Conservation (phyloP, 1,139 yeast species). For the Yamadazyma dushanensis region DNA sequence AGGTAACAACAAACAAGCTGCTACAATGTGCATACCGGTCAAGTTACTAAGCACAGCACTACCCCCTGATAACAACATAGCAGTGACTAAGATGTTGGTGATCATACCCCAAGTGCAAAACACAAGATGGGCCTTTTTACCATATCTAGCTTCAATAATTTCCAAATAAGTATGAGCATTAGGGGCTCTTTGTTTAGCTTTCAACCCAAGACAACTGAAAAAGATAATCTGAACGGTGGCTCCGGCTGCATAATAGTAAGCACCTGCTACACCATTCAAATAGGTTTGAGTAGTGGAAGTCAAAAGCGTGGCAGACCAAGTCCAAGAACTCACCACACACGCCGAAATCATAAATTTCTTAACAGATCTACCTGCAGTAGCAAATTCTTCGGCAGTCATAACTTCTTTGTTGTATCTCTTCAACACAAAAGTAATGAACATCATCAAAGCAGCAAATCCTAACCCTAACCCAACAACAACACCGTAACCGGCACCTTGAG, state of each 20-base stretch:
- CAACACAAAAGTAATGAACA: conserved; percentile 65
- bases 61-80: conserved; percentile 86
- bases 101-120: conserved; percentile 78
- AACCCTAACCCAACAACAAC: conserved; percentile 87
- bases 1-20: conserved; percentile 79
- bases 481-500: conserved; percentile 90
- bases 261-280: conserved; percentile 68
- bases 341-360: conserved; percentile 80
- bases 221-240: conserved; percentile 54
- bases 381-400: conserved; percentile 85
- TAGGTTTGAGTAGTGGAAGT: conserved; percentile 79
- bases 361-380: conserved; percentile 85
- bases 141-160: conserved; percentile 53
- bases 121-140: conserved; percentile 60
- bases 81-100: conserved; percentile 84
- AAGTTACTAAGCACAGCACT: conserved; percentile 73
- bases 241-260: conserved; percentile 51
- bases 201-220: conserved; percentile 54
- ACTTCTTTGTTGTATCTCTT: conserved; percentile 77
- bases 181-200: conserved; percentile 58
- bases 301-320: conserved; percentile 87
- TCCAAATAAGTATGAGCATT: conserved; percentile 60
- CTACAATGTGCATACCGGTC: conserved; percentile 82
- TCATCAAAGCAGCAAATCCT: conserved; percentile 78
- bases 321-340: conserved; percentile 91